Percentiles rank a stretch among this genome's conserved stretches.
phyloP scores from a whole-genome alignment of 768 basidiomycete species.

The Rubroboletus pulcherrimus region DNA sequence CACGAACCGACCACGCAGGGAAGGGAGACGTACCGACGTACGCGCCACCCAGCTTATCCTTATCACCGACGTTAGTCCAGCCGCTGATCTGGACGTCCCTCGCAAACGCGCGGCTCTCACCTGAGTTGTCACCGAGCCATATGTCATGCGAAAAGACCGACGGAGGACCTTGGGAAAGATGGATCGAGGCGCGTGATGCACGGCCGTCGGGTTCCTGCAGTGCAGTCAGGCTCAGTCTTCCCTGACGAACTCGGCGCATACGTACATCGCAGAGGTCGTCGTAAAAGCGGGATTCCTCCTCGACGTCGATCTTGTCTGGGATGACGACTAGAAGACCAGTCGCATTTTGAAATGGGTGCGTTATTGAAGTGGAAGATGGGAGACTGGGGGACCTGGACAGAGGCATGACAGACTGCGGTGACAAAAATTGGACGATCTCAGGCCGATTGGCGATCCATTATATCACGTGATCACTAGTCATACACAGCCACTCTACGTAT shows the following conservation, averaged over 20 bases:
- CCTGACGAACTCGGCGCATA: neutral
- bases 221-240: neutral
- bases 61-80: constrained; percentile 72
- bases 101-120: constrained; percentile 54
- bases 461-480: neutral
- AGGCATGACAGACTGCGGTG: constrained; percentile 2
- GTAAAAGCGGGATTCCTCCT: constrained; percentile 64
- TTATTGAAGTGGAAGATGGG: constrained; percentile 7
- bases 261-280: constrained; percentile 56
- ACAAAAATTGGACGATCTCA: neutral
- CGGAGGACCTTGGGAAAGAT: constrained; percentile 36
- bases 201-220: constrained; percentile 23
- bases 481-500: neutral
- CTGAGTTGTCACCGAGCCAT: constrained; percentile 61
- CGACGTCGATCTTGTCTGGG: constrained; percentile 57
- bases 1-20: too few species aligned
- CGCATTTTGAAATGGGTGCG: constrained; percentile 45
- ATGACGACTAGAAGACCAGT: constrained; percentile 51
- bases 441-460: neutral
- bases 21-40: constrained; percentile 51
- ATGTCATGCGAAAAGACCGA: constrained; percentile 68
- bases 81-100: constrained; percentile 62
- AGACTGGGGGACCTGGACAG: constrained; percentile 2
- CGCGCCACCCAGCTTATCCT: constrained; percentile 56
- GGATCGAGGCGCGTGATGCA: constrained; percentile 18